Evolutionary conservation across 257 asterid genomes (phyloP).

Genomic region (Gentiana macrophylla): DNA sequence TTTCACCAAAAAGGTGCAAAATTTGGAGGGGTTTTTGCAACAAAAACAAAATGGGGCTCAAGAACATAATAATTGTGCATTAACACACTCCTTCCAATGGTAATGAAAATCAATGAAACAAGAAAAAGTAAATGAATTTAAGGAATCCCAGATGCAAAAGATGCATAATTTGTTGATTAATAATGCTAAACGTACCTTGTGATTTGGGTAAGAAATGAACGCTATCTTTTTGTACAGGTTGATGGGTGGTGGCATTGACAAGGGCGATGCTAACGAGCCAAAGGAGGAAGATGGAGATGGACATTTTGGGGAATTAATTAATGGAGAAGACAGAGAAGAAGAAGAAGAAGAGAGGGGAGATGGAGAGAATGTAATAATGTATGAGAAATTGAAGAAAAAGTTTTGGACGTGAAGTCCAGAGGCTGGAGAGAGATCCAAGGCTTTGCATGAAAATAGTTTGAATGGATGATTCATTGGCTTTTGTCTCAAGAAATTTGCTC

Average conservation of each 20-base stretch:
- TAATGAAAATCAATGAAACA: not conserved
- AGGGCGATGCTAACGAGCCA: conserved; percentile 55
- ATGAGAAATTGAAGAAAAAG: conserved; percentile 16
- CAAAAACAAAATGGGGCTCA: too few relatives aligned
- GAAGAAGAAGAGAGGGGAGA: not conserved
- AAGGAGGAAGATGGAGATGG: conserved; percentile 67
- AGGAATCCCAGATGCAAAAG: too few relatives aligned
- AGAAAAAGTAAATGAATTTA: not conserved
- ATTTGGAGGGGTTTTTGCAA: too few relatives aligned
- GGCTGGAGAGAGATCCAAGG: conserved; percentile 23
- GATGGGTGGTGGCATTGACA: conserved; percentile 22
- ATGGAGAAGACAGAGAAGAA: conserved; percentile 10
- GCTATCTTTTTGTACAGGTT: conserved; percentile 7
- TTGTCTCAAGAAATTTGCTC: too few relatives aligned
- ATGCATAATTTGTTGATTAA: not conserved
- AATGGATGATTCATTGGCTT: too few relatives aligned
- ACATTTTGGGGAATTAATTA: conserved; percentile 37
- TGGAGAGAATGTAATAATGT: conserved; percentile 9
- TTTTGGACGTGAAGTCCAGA: conserved; percentile 2
- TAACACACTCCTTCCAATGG: too few relatives aligned
- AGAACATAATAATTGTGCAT: too few relatives aligned
- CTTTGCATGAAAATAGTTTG: conserved; percentile 34
- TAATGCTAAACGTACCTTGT: not conserved
- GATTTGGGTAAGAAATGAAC: not conserved
- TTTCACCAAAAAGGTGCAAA: too few relatives aligned